Conservation (phyloP, 2,329 filamentous ascomycete species). For the Aspergillus fumigatus region DNA sequence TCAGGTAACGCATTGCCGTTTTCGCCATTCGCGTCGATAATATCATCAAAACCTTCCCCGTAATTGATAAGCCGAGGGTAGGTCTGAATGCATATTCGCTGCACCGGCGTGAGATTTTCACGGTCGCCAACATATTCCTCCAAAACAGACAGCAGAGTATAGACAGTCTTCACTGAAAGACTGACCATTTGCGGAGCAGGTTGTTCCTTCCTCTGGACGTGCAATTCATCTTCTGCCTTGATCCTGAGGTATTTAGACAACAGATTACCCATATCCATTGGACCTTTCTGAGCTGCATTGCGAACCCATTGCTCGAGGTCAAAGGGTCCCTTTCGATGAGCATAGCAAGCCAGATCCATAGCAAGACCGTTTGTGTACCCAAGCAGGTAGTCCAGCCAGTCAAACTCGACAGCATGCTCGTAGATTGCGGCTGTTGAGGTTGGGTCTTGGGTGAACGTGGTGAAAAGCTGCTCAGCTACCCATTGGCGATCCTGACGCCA, state of each 20-base stretch:
- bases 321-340: slow-evolving; percentile 73
- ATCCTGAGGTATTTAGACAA: slow-evolving; percentile 77
- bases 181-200: slow-evolving; percentile 64
- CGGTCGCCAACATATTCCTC: slow-evolving; percentile 59
- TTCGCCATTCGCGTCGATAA: slow-evolving; percentile 80
- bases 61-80: slow-evolving; percentile 97
- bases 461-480: slow-evolving; percentile 75
- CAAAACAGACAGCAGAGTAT: slow-evolving; percentile 72
- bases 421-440: slow-evolving; percentile 65
- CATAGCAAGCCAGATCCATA: slow-evolving; percentile 79
- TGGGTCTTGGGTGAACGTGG: slow-evolving; percentile 66
- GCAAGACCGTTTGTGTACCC: slow-evolving; percentile 78
- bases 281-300: slow-evolving; percentile 60
- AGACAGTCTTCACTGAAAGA: slow-evolving; percentile 79
- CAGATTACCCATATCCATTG: slow-evolving; percentile 63
- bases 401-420: slow-evolving; percentile 74
- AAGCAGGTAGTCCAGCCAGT: slow-evolving; percentile 78
- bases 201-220: slow-evolving; percentile 66
- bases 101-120: slow-evolving; percentile 71
- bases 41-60: slow-evolving; percentile 83
- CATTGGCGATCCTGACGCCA: slow-evolving; percentile 89
- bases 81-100: slow-evolving; percentile 82
- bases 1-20: slow-evolving; percentile 75
- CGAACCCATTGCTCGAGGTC: slow-evolving; percentile 79
- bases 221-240: slow-evolving; percentile 76